Base-by-base conservation (phyloP, 148 eudicot genomes). In the Beta vulgaris region DNA sequence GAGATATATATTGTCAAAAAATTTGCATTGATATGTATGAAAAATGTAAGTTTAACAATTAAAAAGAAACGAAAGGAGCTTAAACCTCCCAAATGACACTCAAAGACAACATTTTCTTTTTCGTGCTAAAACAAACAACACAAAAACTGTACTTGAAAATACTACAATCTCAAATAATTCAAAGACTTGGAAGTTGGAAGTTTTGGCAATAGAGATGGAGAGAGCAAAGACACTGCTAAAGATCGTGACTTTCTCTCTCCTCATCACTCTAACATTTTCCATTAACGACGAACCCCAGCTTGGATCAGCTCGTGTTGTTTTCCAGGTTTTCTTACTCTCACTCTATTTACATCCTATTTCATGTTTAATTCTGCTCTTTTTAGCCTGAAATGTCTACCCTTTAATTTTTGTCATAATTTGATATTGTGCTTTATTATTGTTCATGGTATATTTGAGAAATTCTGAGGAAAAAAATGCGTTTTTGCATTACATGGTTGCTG, bases 271-370 rank as follows among this genome's bases (percentile, higher is more conserved):
- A 1, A 54, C 68, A 53, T 42, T 73, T 28, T 65, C 64, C 19
- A 19, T 79, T 63, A 67, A 55, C 9, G 72, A 79, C 39, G 80
- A 83, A 51, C 78, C 83, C 49, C 76, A 69, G 21, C 68, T 83
- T 77, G 86, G 86, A 76, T 80, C 83, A 39, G 55, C 83, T 71
- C 86, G 86, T 69, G 83, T 80, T 57, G 86, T 80, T 26, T 80
- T 83, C 49, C 83, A 83, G 86, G 86, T 83, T 28, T 12, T 46
- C 19, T 37, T 19, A 32, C 31, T 42, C 25, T 9, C 10, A n/a
- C 11, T 51, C 2, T 13, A 51, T 51, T 19, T 51, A 51, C 57
- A 51, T 51, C n/a, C 10, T 51, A 11, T 51, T 51, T 51, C 15
- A 51, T 21, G 25, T 21, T 51, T 0, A 15, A 48, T 48, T 48